Percentiles rank a stretch among this genome's conserved stretches.
Evolutionary conservation across 164 flowering plant genomes (phyloP).

Genomic region (Sextonia rubra): DNA sequence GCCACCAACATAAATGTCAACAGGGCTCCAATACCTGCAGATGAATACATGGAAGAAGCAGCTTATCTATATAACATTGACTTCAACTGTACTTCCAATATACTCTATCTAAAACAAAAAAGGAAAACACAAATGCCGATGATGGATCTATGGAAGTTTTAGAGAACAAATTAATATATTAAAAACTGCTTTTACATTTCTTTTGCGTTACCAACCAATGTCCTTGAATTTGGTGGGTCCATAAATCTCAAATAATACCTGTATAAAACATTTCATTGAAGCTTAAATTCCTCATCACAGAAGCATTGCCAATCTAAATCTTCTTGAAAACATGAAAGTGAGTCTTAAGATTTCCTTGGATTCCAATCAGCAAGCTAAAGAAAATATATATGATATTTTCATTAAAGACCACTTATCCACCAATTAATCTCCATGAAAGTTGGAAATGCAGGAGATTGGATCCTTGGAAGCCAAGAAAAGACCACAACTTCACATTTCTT

Average conservation of each 20-base stretch:
- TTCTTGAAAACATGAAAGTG: background rate
- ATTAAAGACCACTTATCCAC: too few species aligned
- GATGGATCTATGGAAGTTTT: background rate
- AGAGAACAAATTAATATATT: background rate
- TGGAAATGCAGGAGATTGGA: too few species aligned
- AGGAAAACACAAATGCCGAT: background rate
- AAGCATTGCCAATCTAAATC: conserved; percentile 4
- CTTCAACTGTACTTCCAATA: background rate
- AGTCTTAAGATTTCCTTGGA: background rate
- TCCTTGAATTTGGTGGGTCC: conserved; percentile 85
- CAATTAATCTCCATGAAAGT: too few species aligned
- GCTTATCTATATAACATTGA: background rate
- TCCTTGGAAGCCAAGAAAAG: too few species aligned
- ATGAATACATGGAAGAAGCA: conserved; percentile 6
- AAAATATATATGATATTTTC: too few species aligned
- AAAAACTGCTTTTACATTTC: conserved; percentile 52
- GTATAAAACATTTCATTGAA: conserved; percentile 18
- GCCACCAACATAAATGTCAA: conserved; percentile 96
- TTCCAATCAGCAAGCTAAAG: background rate
- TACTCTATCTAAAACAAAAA: background rate
- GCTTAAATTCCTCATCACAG: background rate
- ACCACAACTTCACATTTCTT: too few species aligned
- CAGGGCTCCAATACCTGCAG: conserved; percentile 94
- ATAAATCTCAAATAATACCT: conserved; percentile 98
- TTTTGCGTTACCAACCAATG: conserved; percentile 70